Conservation (phyloP, 2,329 filamentous ascomycete species). For the Arthrobotrys conoides region DNA sequence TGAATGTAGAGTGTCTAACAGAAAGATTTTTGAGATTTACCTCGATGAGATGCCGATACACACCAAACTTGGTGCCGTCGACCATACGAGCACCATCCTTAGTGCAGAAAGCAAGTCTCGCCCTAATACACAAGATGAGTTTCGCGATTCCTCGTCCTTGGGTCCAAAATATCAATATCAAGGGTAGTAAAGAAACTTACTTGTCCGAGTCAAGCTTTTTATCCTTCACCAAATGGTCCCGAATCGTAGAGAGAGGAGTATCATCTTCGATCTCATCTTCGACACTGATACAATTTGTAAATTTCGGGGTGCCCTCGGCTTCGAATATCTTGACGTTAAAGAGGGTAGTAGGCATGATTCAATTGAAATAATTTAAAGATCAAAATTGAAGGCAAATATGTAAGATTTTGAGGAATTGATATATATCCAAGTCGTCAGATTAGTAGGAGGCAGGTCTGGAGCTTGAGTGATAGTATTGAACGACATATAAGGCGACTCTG, state of each 20-base stretch:
- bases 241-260: constrained; percentile 2
- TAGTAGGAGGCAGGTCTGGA: background rate
- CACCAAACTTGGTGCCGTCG: constrained; percentile 25
- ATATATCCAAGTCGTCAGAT: too few relatives aligned
- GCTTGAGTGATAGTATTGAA: background rate
- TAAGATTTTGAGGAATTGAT: too few relatives aligned
- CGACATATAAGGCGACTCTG: background rate
- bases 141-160: background rate
- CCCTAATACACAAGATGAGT: background rate
- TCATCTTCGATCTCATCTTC: background rate
- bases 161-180: background rate
- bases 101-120: constrained; percentile 26
- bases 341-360: background rate
- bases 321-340: constrained; percentile 33
- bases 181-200: too few relatives aligned
- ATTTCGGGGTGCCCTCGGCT: constrained; percentile 8
- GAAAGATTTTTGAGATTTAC: background rate
- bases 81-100: constrained; percentile 35
- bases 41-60: constrained; percentile 3
- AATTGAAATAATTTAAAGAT: too few relatives aligned
- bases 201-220: constrained; percentile 32
- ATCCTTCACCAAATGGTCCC: constrained; percentile 13
- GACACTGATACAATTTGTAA: constrained; percentile 16
- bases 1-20: background rate
- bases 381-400: too few relatives aligned